Percentiles rank a stretch among this genome's conserved stretches.
Conservation (phyloP, 352 stramenopile genomes). For the Pythium aquatile region DNA sequence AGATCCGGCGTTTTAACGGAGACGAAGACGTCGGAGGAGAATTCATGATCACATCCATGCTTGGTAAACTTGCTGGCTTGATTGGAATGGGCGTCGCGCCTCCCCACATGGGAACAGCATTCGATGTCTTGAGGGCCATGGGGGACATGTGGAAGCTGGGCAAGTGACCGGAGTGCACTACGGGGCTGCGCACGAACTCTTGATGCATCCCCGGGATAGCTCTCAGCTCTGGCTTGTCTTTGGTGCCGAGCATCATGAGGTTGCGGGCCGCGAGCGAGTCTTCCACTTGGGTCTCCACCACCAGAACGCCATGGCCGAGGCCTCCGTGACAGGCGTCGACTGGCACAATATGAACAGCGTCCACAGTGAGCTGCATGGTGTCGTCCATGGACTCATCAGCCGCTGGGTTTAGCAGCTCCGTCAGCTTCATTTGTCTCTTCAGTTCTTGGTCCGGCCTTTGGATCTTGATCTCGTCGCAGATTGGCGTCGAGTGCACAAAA, state of each 20-base stretch:
- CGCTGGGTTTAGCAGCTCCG: constrained; percentile 35
- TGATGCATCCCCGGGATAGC: not conserved
- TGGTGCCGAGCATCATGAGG: constrained; percentile 20
- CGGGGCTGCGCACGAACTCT: constrained; percentile 14
- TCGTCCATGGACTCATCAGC: constrained; percentile 8
- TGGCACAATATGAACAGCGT: not conserved
- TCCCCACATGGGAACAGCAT: not conserved
- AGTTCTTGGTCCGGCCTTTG: not conserved
- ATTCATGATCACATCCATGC: not conserved
- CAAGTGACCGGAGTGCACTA: constrained; percentile 6
- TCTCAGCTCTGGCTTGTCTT: not conserved
- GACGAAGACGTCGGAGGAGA: not conserved
- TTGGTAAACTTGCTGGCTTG: not conserved
- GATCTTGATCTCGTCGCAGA: constrained; percentile 15
- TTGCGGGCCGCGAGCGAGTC: constrained; percentile 14
- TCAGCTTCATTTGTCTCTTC: constrained; percentile 26
- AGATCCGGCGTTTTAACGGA: constrained; percentile 14
- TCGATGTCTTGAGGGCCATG: constrained; percentile 17
- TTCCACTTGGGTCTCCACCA: constrained; percentile 19
- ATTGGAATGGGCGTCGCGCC: not conserved
- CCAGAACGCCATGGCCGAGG: constrained; percentile 5
- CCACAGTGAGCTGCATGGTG: not conserved
- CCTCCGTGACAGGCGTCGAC: not conserved
- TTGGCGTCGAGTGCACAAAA: not conserved
- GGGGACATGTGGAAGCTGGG: constrained; percentile 27